phyloP scores from a whole-genome alignment of 2,329 filamentous ascomycete species.

The Akanthomyces muscarius region DNA sequence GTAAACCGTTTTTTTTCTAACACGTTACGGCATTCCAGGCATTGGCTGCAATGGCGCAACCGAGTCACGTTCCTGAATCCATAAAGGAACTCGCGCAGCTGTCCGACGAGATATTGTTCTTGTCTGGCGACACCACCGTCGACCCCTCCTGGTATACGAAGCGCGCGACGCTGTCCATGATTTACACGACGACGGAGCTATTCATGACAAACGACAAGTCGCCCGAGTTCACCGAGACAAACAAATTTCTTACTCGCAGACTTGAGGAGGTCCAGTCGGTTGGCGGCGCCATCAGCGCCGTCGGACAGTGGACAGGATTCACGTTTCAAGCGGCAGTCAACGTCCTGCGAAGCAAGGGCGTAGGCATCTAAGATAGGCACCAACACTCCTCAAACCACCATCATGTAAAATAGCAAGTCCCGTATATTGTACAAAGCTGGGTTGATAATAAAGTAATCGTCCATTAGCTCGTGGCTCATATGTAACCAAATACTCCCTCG shows the following conservation, averaged over 20 bases:
- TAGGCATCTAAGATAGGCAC: constrained; percentile 61
- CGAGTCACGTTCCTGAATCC: constrained; percentile 70
- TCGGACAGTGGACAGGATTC: constrained; percentile 78
- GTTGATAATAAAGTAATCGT: neutral
- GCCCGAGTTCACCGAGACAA: constrained; percentile 69
- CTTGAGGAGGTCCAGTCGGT: constrained; percentile 64
- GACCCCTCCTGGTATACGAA: constrained; percentile 84
- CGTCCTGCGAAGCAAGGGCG: constrained; percentile 80
- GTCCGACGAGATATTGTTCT: constrained; percentile 88
- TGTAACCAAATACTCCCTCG: neutral
- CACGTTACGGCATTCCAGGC: constrained; percentile 50
- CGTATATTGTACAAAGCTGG: neutral
- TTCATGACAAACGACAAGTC: constrained; percentile 91
- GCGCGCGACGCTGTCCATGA: constrained; percentile 51
- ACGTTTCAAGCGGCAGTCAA: constrained; percentile 74
- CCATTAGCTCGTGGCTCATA: neutral
- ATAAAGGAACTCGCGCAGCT: constrained; percentile 75
- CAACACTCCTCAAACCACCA: neutral
- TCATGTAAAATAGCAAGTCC: neutral
- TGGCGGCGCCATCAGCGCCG: constrained; percentile 56
- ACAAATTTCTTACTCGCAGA: constrained; percentile 72
- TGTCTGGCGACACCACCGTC: constrained; percentile 76
- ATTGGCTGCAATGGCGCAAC: constrained; percentile 84
- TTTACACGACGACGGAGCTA: constrained; percentile 72
- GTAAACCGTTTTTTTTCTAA: neutral